Conservation (phyloP, 441 rosid genomes). For the Raphanus hybrid region DNA sequence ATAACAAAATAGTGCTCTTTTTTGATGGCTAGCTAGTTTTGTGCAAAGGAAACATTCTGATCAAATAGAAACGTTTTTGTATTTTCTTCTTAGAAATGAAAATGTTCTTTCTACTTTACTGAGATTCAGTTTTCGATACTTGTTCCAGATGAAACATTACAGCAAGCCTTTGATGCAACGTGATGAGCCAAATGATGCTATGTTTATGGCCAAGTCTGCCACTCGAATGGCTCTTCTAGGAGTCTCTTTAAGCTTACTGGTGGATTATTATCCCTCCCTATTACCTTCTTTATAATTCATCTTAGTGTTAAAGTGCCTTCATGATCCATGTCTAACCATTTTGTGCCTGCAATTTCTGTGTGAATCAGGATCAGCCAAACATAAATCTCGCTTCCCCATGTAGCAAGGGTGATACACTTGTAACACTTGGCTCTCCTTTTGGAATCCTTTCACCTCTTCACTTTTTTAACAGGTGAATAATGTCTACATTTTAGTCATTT, state of each 20-base stretch:
- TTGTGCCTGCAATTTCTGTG: constrained; percentile 31
- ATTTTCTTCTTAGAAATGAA: constrained; percentile 4
- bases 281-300: constrained; percentile 16
- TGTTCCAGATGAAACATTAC: constrained; percentile 50
- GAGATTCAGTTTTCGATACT: constrained; percentile 27
- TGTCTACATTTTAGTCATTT: constrained; percentile 6
- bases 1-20: no score
- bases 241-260: constrained; percentile 56
- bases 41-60: no score
- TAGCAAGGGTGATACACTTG: constrained; percentile 72
- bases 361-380: constrained; percentile 61
- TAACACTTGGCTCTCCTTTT: constrained; percentile 95
- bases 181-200: constrained; percentile 55
- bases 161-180: constrained; percentile 43
- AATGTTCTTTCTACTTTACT: background rate
- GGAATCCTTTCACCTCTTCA: constrained; percentile 88
- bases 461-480: constrained; percentile 83
- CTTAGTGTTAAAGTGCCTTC: background rate
- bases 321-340: constrained; percentile 7
- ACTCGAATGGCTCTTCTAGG: constrained; percentile 89
- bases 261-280: constrained; percentile 38
- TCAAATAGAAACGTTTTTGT: background rate
- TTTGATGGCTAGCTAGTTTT: no score
- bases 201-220: constrained; percentile 57
- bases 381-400: constrained; percentile 47